A percentile compares a stretch with the other conserved stretches of the same genome.
Conservation (phyloP, 148 eudicot species). For the Camellia lanceoleosa region DNA sequence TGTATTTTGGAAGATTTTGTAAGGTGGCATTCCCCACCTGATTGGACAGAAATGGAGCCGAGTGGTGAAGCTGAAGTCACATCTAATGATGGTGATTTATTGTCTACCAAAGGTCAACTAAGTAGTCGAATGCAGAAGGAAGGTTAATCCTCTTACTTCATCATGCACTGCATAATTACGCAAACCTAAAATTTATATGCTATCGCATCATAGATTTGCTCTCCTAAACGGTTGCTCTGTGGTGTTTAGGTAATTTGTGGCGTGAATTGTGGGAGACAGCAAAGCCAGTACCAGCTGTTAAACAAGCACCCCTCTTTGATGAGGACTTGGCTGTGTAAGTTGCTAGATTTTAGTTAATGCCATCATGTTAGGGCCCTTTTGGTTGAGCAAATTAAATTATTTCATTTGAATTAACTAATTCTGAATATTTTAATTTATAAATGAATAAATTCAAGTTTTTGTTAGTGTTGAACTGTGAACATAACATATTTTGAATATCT, state of each 20-base stretch:
- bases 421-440: background rate
- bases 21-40: slow-evolving; percentile 99
- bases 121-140: slow-evolving; percentile 91
- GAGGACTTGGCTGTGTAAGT: slow-evolving; percentile 95
- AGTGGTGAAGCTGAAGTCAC: slow-evolving; percentile 36
- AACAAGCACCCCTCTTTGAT: slow-evolving; percentile 85
- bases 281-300: slow-evolving; percentile 88
- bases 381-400: background rate
- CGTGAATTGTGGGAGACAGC: slow-evolving; percentile 94
- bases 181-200: background rate
- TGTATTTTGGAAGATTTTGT: slow-evolving; percentile 96
- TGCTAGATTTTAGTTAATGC: slow-evolving; percentile 7
- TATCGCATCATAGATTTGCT: background rate
- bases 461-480: background rate
- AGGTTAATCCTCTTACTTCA: slow-evolving; percentile 42
- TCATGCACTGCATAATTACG: background rate
- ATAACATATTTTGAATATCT: background rate
- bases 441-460: background rate
- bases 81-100: slow-evolving; percentile 36
- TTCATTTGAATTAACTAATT: background rate
- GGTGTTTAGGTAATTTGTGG: slow-evolving; percentile 88
- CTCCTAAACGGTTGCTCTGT: slow-evolving; percentile 12
- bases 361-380: too few relatives aligned
- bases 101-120: slow-evolving; percentile 73
- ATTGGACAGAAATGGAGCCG: slow-evolving; percentile 69